Percentiles rank a stretch among this genome's conserved stretches.
These are phyloP conservation scores for Musa beccarii DNA, from an alignment of 176 grass and related monocot species.

Conservation along the genomic window DNA sequence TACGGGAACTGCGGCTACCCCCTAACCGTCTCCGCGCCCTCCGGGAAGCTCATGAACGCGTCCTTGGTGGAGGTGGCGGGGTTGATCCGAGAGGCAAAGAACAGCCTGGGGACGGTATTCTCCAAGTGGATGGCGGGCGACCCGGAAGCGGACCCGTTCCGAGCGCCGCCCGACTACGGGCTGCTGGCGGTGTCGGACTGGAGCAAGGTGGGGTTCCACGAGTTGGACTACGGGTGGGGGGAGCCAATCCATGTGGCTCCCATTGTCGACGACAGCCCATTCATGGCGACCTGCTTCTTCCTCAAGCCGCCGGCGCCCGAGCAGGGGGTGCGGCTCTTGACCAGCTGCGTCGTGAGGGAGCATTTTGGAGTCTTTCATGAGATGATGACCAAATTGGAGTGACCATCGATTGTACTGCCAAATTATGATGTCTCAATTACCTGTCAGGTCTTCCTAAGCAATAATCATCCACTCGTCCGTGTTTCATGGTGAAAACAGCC, in stretches of 20 bases:
- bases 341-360: slow-evolving; percentile 11
- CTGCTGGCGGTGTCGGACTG: slow-evolving; percentile 69
- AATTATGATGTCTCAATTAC: too few species aligned
- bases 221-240: slow-evolving; percentile 64
- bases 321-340: slow-evolving; percentile 18
- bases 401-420: not conserved
- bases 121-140: slow-evolving; percentile 32
- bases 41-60: slow-evolving; percentile 4
- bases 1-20: slow-evolving; percentile 72
- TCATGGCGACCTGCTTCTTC: slow-evolving; percentile 34
- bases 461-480: too few species aligned
- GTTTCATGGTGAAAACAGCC: too few species aligned
- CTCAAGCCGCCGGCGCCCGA: slow-evolving; percentile 21
- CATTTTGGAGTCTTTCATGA: not conserved
- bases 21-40: slow-evolving; percentile 29
- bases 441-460: too few species aligned
- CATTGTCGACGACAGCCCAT: slow-evolving; percentile 38
- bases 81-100: slow-evolving; percentile 59
- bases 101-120: slow-evolving; percentile 31
- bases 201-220: slow-evolving; percentile 52
- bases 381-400: slow-evolving; percentile 5
- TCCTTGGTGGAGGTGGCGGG: slow-evolving; percentile 33
- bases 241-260: slow-evolving; percentile 44
- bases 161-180: slow-evolving; percentile 35
- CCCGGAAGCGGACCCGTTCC: slow-evolving; percentile 40